Evolutionary conservation across 2,329 filamentous ascomycete species (phyloP).

Genomic region (Botryotinia calthae): DNA sequence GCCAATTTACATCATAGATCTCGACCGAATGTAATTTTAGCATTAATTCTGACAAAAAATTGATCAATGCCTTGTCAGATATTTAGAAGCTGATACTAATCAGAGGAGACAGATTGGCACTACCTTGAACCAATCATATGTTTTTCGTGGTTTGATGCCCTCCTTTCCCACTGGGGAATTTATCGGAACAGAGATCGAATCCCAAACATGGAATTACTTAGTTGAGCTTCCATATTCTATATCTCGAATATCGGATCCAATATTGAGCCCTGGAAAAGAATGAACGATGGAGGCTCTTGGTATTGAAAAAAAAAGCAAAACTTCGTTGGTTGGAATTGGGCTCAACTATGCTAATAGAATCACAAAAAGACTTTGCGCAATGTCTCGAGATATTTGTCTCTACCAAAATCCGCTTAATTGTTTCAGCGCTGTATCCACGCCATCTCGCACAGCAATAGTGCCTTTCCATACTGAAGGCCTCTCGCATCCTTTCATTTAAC

Average conservation of each 20-base stretch:
- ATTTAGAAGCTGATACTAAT: background rate
- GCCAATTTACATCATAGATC: background rate
- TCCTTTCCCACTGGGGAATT: slow-evolving; percentile 7
- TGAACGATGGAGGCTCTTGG: background rate
- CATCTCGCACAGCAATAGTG: background rate
- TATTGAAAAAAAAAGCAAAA: background rate
- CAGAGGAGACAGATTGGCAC: background rate
- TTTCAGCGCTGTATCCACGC: background rate
- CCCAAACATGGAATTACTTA: background rate
- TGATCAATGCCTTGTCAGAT: background rate
- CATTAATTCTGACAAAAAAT: too few species aligned
- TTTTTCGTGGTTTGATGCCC: background rate
- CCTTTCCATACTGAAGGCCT: background rate
- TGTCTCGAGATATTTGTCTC: background rate
- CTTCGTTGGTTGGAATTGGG: background rate
- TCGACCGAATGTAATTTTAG: background rate
- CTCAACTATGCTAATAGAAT: slow-evolving; percentile 5
- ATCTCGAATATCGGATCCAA: background rate
- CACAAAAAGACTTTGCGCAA: slow-evolving; percentile 1
- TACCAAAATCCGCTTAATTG: slow-evolving; percentile 9
- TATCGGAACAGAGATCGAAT: background rate
- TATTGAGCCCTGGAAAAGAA: background rate
- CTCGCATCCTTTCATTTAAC: slow-evolving; percentile 8
- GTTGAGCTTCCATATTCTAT: background rate
- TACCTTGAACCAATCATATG: background rate